These are phyloP conservation scores for Arthrobotrys sphaeroides DNA, from an alignment of 2,329 filamentous ascomycete genomes.

Conservation along the genomic window DNA sequence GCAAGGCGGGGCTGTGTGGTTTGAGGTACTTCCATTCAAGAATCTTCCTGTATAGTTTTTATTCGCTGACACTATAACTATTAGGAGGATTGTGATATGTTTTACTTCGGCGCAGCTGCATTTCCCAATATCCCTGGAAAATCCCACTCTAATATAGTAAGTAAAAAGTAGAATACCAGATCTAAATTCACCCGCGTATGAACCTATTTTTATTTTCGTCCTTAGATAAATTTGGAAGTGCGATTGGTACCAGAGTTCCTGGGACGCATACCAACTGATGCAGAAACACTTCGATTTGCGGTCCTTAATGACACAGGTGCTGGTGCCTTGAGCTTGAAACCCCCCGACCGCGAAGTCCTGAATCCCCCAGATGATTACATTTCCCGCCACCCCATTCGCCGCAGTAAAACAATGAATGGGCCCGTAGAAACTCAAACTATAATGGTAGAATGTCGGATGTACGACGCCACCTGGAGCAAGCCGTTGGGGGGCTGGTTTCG, in stretches of 20 bases:
- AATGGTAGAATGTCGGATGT: slow-evolving; percentile 25
- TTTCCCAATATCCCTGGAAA: slow-evolving; percentile 9
- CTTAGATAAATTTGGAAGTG: slow-evolving; percentile 26
- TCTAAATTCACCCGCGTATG: slow-evolving; percentile 16
- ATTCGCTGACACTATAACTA: slow-evolving; percentile 20
- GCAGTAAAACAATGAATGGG: slow-evolving; percentile 15
- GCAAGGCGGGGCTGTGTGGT: slow-evolving; percentile 22
- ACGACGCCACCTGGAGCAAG: slow-evolving; percentile 18
- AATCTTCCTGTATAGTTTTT: slow-evolving; percentile 16
- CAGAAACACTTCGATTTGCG: slow-evolving; percentile 9
- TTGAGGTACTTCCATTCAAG: slow-evolving; percentile 35
- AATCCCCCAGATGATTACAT: slow-evolving; percentile 9
- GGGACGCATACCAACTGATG: slow-evolving; percentile 11
- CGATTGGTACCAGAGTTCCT: slow-evolving; percentile 24
- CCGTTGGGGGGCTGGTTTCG: slow-evolving; percentile 21
- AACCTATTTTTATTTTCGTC: slow-evolving; percentile 13
- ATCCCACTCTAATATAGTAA: slow-evolving; percentile 29
- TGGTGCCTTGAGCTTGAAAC: slow-evolving; percentile 17
- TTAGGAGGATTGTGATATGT: slow-evolving; percentile 35
- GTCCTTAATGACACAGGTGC: slow-evolving; percentile 25
- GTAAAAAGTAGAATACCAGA: slow-evolving; percentile 24
- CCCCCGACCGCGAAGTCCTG: slow-evolving; percentile 4
- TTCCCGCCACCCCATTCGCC: slow-evolving; percentile 7
- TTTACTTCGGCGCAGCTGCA: slow-evolving; percentile 28
- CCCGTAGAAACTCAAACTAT: slow-evolving; percentile 12